Base-by-base conservation (phyloP, 2,329 filamentous ascomycete species). In the Hypoxylon sp. region DNA sequence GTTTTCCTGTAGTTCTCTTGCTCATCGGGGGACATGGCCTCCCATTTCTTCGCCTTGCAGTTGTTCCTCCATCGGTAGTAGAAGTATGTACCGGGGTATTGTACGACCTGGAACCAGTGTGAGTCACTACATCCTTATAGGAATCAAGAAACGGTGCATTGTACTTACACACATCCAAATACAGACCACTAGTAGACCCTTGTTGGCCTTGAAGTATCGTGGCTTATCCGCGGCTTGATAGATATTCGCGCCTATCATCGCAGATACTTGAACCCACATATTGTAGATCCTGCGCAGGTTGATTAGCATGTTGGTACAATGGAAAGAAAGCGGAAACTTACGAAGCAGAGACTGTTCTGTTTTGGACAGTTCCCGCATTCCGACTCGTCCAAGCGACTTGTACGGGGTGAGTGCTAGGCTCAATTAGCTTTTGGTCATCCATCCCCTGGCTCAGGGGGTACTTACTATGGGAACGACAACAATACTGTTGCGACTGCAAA, bases 361-460 rank as follows among this genome's bases (percentile, higher is more conserved):
- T 84, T 32, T 81, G 75, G 2, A 84, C 82, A 8, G 77, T 77
- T 36, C 81, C 80, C 0, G 80, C 76, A 59, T 85, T 85, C 38
- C 81, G 73, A 20, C 78, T 81, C 2, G 76, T 81, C 71, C 80
- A 80, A 0, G 79, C 81, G 3, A 83, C 81, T 25, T 83, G 72
- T n/a, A 84, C 78, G 0, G 82, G 80, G 61, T 85, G 78, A 4
- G 67, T 66, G 44, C 67, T 68, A 17, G 5, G 3, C 16, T 2
- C 7, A 3, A 21, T 57, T 30, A 48, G 35, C 12, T 49, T 13
- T 13, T 13, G 8, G 12, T 17, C 6, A 5, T n/a, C n/a, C n/a
- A n/a, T n/a, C n/a, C n/a, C n/a, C n/a, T n/a, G n/a, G n/a, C n/a
- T n/a, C n/a, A n/a, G n/a, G n/a, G n/a, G 17, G 8, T 35, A 53